Conservation (phyloP, 148 eudicot genomes). For the Pouteria glomerata region DNA sequence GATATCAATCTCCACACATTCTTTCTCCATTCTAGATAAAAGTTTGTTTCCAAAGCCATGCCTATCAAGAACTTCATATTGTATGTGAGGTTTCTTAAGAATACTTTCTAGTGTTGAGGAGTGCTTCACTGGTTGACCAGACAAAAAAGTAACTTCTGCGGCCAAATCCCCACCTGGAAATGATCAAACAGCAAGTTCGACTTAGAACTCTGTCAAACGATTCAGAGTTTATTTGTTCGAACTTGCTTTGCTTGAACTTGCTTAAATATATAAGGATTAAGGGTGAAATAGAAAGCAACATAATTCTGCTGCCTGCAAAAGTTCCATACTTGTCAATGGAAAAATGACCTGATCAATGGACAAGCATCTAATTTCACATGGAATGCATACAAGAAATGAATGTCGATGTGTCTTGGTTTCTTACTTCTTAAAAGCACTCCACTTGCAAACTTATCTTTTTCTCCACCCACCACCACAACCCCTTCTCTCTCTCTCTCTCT, state of each 20-base stretch:
- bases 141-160: constrained; percentile 54
- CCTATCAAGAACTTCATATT: constrained; percentile 78
- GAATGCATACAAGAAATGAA: background rate
- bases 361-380: background rate
- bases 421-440: background rate
- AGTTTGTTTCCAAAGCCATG: constrained; percentile 74
- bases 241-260: background rate
- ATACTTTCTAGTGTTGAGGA: constrained; percentile 70
- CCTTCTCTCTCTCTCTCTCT: background rate
- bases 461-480: background rate
- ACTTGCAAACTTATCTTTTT: background rate
- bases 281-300: background rate
- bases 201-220: background rate
- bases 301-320: background rate
- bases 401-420: background rate
- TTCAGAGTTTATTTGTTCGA: too few species aligned
- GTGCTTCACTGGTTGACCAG: constrained; percentile 79
- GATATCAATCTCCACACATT: constrained; percentile 90
- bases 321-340: background rate
- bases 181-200: background rate
- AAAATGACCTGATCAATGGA: background rate
- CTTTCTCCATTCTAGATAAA: constrained; percentile 77
- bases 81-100: constrained; percentile 90
- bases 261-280: background rate
- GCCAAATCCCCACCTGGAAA: constrained; percentile 76